Conservation (phyloP, 2,329 filamentous ascomycete genomes). For the Pseudogymnoascus sp. region DNA sequence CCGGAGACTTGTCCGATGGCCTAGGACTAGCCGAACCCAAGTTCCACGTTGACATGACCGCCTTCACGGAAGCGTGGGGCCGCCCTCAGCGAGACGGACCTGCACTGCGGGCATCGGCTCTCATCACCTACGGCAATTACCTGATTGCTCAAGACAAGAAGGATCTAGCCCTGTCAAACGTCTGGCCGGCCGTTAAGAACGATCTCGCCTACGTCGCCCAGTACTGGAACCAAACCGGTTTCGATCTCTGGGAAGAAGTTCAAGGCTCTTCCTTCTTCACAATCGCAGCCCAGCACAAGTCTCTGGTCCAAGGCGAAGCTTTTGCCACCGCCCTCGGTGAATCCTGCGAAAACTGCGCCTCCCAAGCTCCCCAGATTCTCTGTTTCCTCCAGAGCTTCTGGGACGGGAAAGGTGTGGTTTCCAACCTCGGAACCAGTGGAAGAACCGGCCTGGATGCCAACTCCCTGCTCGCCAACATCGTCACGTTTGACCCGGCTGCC, state of each 20-base stretch:
- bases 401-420: constrained; percentile 52
- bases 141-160: constrained; percentile 53
- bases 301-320: constrained; percentile 56
- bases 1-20: constrained; percentile 33
- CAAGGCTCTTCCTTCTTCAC: constrained; percentile 74
- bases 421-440: constrained; percentile 58
- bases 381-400: constrained; percentile 72
- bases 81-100: constrained; percentile 75
- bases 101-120: constrained; percentile 63
- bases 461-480: constrained; percentile 57
- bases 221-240: constrained; percentile 59
- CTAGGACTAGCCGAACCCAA: constrained; percentile 62
- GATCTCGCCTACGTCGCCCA: constrained; percentile 68
- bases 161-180: constrained; percentile 38
- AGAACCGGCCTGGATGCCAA: constrained; percentile 64
- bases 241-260: constrained; percentile 80
- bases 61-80: constrained; percentile 62
- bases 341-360: constrained; percentile 49
- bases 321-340: constrained; percentile 57
- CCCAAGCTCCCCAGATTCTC: constrained; percentile 57
- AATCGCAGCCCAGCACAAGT: constrained; percentile 57
- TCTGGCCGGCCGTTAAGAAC: constrained; percentile 68
- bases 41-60: constrained; percentile 54
- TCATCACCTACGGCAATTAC: constrained; percentile 67
- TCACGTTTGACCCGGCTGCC: constrained; percentile 60